Base-by-base conservation (phyloP, 2,329 filamentous ascomycete species). In the Helotiales sp. region DNA sequence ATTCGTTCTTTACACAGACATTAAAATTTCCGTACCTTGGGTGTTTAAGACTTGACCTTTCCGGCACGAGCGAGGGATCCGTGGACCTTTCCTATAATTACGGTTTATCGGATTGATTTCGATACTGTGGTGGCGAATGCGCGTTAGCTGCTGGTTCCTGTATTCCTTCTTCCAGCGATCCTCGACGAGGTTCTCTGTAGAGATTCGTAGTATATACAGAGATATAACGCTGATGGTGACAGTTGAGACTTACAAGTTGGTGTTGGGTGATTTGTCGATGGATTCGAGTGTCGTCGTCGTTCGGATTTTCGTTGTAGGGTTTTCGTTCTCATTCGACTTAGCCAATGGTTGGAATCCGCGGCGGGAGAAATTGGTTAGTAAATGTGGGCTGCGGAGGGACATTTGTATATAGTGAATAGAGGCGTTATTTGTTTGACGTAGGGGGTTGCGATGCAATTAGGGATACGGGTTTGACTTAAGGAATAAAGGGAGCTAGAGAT, bases 31-130 rank as follows among this genome's bases (percentile, higher is more conserved):
- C 84, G 78, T 84, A 92, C 89, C 87, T 93, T 93, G 75, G 90
- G 90, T 72, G 90, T 93, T 81, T 93, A 90, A 81, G 90, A 93
- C 89, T 96, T 96, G 87, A 96, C 92, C 86, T 96, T 96, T 83
- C 91, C 91, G 82, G 90, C 91, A 91, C 91, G 90, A 79, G 90
- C 90, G 80, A 95, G 89, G 77, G 90, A 95, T 79, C 90, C 90
- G 88, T 93, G 90, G 80, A 93, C 90, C 83, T 93, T 93, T 83
- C 90, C 90, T 90, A 93, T 93, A 79, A 77, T 89, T 80, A 80
- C 70, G 69, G 65, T 71, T 72, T 71, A 71, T 71, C 67, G 67
- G 66, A 40, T 59, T 56, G 46, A 19, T 51, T 56, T 48, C 57
- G 57, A 59, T 55, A 47, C 56, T 58, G 38, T 29, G 22, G 30